Evolutionary conservation across 1,284 basidiomycete genomes (phyloP), one percentile per base, ranked within the genome.

Genomic region (Rhodotorula mucilaginosa): DNA sequence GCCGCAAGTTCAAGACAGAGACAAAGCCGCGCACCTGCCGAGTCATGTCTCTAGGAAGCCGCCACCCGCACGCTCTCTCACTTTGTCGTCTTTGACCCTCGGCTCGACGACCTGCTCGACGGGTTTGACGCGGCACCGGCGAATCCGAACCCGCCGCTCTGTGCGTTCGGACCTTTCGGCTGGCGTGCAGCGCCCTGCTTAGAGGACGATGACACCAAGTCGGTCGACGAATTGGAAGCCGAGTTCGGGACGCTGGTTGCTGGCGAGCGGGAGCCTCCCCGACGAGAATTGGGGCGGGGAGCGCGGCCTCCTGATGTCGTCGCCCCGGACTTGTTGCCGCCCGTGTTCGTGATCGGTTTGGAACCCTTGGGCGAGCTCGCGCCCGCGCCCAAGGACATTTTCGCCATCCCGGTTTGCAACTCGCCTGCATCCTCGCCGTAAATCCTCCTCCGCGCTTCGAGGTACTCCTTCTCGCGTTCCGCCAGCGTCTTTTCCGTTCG

Each of bases 391-490:
- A 58, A 18, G 31, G n/a, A 5, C 16, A 44, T 31, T 39, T 51
- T 8, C 31, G 31, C 61, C 19, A 61, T 19, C 47, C 26, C 34
- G 16, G 19, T 7, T 1, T 16, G 29, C 29, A 39, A 18, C 13
- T 31, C n/a, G 26, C 15, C 18, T 7, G 5, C 21, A 4, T 34
- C 60, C 29, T 69, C 67, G 58, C 70, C 73, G 12, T 61, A 69
- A 57, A 74, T 72, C 54, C 68, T 19, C 39, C 73, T 51, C 51
- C 70, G 61, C 60, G 73, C 73, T 39, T 69, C 70, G 2, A 58
- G 58, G 49, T 74, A 74, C n/a, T 72, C 70, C 21, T 46, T 46
- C 44, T 72, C 68, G n/a, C 73, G 46, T 48, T 74, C 69, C 19
- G 60, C 34, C 18, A 72, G 44, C 13, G 46, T 61, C 62, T 74